Percentiles rank a stretch among this genome's conserved stretches.
Evolutionary conservation across 768 basidiomycete genomes (phyloP).

Genomic region (Auricularia heimuer): DNA sequence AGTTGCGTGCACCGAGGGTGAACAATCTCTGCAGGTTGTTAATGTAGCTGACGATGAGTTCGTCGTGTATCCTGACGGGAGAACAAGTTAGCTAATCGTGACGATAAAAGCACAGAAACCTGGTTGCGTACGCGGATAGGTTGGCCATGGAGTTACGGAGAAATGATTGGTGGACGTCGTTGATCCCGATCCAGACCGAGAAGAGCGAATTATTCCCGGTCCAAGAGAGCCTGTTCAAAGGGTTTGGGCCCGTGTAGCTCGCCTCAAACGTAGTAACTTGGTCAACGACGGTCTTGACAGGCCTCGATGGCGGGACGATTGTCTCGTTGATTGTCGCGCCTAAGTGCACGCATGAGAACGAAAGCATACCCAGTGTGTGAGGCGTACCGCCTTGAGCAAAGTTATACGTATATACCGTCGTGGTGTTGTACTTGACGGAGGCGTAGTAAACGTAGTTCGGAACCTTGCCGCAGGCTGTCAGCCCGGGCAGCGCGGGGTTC

Average conservation of each 20-base stretch:
- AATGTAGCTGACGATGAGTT: slow-evolving; percentile 40
- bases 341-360: slow-evolving; percentile 40
- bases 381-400: slow-evolving; percentile 58
- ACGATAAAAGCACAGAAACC: too few species aligned
- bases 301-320: slow-evolving; percentile 31
- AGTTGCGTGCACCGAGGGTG: slow-evolving; percentile 47
- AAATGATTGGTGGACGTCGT: slow-evolving; percentile 51
- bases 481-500: slow-evolving; percentile 44
- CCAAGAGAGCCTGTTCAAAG: slow-evolving; percentile 45
- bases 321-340: slow-evolving; percentile 31
- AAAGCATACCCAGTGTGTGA: slow-evolving; percentile 42
- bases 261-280: not conserved
- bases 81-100: not conserved
- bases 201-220: slow-evolving; percentile 47
- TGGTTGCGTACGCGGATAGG: slow-evolving; percentile 34
- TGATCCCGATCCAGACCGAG: slow-evolving; percentile 61
- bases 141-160: slow-evolving; percentile 28
- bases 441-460: slow-evolving; percentile 51
- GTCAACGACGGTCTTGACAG: slow-evolving; percentile 11
- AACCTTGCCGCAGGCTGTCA: slow-evolving; percentile 34
- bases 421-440: slow-evolving; percentile 43
- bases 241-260: not conserved
- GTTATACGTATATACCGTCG: slow-evolving; percentile 49
- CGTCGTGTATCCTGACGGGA: slow-evolving; percentile 34
- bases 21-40: slow-evolving; percentile 41